phyloP scores from a whole-genome alignment of 2,329 filamentous ascomycete species.

The Alternaria incomplexa region DNA sequence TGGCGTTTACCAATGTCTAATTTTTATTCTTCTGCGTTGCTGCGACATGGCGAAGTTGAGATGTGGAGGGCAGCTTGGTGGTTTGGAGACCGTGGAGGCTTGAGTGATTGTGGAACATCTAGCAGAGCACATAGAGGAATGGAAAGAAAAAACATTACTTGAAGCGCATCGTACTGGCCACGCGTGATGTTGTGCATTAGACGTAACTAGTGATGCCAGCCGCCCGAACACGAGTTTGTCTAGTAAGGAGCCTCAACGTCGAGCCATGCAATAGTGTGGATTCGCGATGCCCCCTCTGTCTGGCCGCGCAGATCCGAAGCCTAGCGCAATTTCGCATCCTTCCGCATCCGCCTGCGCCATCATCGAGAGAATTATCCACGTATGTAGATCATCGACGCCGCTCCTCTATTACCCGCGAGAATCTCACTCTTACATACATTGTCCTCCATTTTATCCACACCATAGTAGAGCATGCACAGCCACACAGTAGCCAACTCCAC shows the following conservation, averaged over 20 bases:
- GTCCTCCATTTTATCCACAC: not conserved
- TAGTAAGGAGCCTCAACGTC: not conserved
- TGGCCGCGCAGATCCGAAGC: constrained; percentile 3
- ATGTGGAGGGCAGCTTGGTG: not conserved
- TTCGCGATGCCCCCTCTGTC: not conserved
- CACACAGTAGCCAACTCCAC: not conserved
- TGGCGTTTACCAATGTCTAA: constrained; percentile 32
- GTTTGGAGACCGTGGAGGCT: constrained; percentile 1
- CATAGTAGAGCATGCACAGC: not conserved
- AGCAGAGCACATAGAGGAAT: constrained; percentile 22
- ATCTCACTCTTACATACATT: not conserved
- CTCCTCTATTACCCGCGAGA: not conserved
- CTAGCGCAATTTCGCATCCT: not conserved
- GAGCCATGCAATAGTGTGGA: not conserved
- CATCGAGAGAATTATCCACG: not conserved
- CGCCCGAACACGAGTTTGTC: not conserved
- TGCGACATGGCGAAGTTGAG: not conserved
- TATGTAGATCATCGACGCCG: constrained; percentile 1
- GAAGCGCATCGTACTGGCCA: not conserved
- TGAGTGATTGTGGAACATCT: constrained; percentile 10
- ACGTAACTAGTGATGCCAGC: not conserved
- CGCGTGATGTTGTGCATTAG: not conserved
- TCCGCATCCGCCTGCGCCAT: not conserved
- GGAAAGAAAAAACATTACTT: constrained; percentile 12
- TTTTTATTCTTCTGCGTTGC: constrained; percentile 22